These are phyloP conservation scores for Fraxinus floribunda DNA, from an alignment of 305 asterid genomes.

Conservation along the genomic window DNA sequence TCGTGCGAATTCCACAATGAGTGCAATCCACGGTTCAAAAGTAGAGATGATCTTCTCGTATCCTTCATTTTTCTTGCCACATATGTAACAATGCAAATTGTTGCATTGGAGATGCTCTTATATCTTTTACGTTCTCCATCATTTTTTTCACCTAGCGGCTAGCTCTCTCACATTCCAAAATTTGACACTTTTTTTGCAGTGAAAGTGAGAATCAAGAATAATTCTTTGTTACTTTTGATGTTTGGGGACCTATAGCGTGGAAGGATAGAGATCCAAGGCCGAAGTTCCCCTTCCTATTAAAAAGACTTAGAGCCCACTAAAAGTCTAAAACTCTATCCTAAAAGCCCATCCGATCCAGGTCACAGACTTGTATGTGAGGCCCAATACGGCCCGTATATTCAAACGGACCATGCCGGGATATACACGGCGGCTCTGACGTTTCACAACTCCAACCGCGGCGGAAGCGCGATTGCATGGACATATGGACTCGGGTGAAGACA, in stretches of 20 bases:
- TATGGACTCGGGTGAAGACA: slow-evolving; percentile 52
- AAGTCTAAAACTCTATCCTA: background rate
- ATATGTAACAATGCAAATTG: background rate
- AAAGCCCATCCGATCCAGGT: background rate
- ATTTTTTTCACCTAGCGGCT: background rate
- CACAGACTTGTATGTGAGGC: background rate
- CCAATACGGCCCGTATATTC: background rate
- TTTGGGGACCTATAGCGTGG: background rate
- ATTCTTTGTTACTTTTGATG: background rate
- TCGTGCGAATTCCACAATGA: too few species aligned
- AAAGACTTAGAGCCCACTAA: background rate
- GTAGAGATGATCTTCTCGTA: too few species aligned
- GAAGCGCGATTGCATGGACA: background rate
- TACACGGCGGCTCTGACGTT: background rate
- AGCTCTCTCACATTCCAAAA: background rate
- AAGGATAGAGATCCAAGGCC: background rate
- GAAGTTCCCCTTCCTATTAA: background rate
- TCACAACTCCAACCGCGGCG: background rate
- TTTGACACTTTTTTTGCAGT: too few species aligned
- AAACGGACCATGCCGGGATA: background rate
- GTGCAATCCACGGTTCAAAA: too few species aligned
- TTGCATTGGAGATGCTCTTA: background rate
- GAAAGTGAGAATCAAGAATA: background rate
- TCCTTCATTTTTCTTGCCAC: too few species aligned
- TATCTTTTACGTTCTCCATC: background rate